Conservation (phyloP, 495 filamentous ascomycete genomes). For the Glarea lozoyensis region DNA sequence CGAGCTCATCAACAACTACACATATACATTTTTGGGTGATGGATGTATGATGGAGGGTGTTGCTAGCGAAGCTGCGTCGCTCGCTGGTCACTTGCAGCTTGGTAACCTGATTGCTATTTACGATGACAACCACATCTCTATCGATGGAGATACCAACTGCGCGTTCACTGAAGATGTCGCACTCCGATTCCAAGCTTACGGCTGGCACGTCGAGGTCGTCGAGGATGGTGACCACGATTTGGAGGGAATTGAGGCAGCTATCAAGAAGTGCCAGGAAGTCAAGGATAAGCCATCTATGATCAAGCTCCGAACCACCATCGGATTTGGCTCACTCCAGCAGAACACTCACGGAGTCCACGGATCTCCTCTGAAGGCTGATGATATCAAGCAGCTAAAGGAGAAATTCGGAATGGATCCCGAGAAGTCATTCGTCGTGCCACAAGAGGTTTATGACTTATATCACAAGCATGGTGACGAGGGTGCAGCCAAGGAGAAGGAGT, state of each 20-base stretch:
- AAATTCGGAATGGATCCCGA: slow-evolving; percentile 95
- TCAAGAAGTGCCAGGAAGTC: slow-evolving; percentile 74
- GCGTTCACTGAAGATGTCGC: slow-evolving; percentile 97
- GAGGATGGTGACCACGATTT: slow-evolving; percentile 88
- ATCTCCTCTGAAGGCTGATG: slow-evolving; percentile 86
- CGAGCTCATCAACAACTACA: slow-evolving; percentile 91
- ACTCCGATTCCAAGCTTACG: slow-evolving; percentile 94
- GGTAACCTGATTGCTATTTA: slow-evolving; percentile 96
- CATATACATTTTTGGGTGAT: slow-evolving; percentile 93
- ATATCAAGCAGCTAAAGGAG: slow-evolving; percentile 82
- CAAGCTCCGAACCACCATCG: slow-evolving; percentile 96
- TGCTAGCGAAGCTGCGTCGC: slow-evolving; percentile 83
- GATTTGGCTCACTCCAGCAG: slow-evolving; percentile 87
- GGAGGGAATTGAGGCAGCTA: slow-evolving; percentile 77
- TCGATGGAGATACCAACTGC: slow-evolving; percentile 86
- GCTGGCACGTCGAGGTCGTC: slow-evolving; percentile 88
- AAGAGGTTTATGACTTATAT: slow-evolving; percentile 91
- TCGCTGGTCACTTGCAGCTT: slow-evolving; percentile 91
- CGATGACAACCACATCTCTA: slow-evolving; percentile 97
- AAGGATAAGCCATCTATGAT: slow-evolving; percentile 96
- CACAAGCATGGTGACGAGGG: slow-evolving; percentile 70
- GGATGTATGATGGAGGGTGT: slow-evolving; percentile 98
- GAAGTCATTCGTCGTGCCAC: slow-evolving; percentile 86
- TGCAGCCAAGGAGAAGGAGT: slow-evolving; percentile 87
- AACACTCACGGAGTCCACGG: slow-evolving; percentile 95